Evolutionary conservation across 148 eudicot species (phyloP).

Genomic region (Cornus suecica): DNA sequence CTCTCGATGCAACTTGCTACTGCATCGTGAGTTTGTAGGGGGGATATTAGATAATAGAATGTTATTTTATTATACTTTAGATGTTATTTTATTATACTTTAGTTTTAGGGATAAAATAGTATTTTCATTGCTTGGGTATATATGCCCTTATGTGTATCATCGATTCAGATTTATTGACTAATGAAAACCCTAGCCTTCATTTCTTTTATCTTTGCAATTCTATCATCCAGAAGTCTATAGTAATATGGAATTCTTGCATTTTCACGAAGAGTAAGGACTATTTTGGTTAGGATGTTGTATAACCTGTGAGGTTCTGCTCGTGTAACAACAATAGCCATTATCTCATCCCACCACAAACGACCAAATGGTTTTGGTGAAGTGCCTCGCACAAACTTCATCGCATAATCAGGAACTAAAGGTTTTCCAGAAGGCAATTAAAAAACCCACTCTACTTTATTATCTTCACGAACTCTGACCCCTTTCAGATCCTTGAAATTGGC

Average conservation of each 20-base stretch:
- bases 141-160: too few relatives aligned
- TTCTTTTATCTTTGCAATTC: too few relatives aligned
- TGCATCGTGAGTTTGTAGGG: too few relatives aligned
- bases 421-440: constrained; percentile 57
- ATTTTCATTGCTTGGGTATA: too few relatives aligned
- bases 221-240: constrained; percentile 55
- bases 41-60: too few relatives aligned
- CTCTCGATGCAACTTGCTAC: too few relatives aligned
- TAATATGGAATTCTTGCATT: constrained; percentile 82
- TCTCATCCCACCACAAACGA: constrained; percentile 87
- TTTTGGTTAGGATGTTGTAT: constrained; percentile 67
- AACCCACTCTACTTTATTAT: constrained; percentile 66
- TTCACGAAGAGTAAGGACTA: constrained; percentile 67
- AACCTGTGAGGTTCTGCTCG: constrained; percentile 88
- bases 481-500: constrained; percentile 71
- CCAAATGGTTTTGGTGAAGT: constrained; percentile 76
- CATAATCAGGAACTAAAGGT: constrained; percentile 87
- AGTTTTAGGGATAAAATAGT: too few relatives aligned
- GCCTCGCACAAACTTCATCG: constrained; percentile 59
- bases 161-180: too few relatives aligned
- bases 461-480: constrained; percentile 57
- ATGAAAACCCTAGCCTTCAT: constrained; percentile 50
- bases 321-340: constrained; percentile 74
- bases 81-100: too few relatives aligned
- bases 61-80: too few relatives aligned